phyloP scores from a whole-genome alignment of 2,329 filamentous ascomycete genomes.

The Talaromyces sp. region DNA sequence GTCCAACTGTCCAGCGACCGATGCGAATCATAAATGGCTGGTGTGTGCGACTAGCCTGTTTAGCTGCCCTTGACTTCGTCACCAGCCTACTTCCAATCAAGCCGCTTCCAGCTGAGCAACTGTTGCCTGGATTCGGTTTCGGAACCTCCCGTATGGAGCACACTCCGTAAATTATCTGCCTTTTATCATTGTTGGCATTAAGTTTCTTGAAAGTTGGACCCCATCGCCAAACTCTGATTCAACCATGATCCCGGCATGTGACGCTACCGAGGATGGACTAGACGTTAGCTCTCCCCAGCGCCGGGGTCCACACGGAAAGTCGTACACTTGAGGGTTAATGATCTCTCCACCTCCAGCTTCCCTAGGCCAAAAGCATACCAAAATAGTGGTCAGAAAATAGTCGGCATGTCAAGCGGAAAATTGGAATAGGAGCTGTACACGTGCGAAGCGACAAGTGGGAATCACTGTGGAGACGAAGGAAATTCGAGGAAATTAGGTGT shows the following conservation, averaged over 20 bases:
- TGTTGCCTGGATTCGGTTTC: background rate
- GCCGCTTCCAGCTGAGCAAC: background rate
- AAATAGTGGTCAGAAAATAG: background rate
- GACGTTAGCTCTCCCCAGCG: background rate
- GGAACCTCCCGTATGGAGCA: slow-evolving; percentile 5
- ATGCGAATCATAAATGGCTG: slow-evolving; percentile 6
- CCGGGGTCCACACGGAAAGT: background rate
- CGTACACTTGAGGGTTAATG: slow-evolving; percentile 1
- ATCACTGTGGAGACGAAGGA: background rate
- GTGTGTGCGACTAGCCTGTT: background rate
- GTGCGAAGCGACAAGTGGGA: background rate
- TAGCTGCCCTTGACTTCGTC: background rate
- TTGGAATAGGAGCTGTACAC: background rate
- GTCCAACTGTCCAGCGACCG: background rate
- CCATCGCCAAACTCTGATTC: slow-evolving; percentile 3
- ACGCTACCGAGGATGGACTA: slow-evolving; percentile 1
- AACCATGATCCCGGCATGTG: slow-evolving; percentile 10
- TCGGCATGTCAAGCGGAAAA: background rate
- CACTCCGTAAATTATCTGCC: background rate
- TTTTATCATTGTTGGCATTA: background rate
- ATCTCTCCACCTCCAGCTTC: slow-evolving; percentile 6
- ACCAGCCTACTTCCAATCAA: background rate
- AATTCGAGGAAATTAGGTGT: background rate
- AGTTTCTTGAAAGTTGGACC: background rate
- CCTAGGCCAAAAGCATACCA: background rate